Evolutionary conservation across 2,329 filamentous ascomycete genomes (phyloP), one percentile per base, ranked within the genome.

Genomic region (Elsinoe australis): DNA sequence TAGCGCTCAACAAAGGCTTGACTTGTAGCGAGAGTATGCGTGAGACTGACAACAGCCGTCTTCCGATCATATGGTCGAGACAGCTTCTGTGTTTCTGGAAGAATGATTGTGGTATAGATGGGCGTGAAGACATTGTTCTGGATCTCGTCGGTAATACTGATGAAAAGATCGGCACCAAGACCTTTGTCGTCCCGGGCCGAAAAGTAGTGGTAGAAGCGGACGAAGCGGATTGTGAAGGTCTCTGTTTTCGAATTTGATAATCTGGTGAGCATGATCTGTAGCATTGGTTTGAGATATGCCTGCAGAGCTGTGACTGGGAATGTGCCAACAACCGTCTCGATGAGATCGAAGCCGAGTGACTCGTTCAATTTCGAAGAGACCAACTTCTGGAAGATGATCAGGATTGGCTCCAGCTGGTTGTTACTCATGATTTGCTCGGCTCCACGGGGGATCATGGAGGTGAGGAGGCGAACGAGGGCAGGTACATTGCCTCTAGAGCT

Each of bases 331-430:
- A 94, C 73, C 3, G 83, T 76, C 61, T 98, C 92, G 51, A 98
- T 73, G 38, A 98, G 75, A 61, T 98, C 92, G 60, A 96, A 95
- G 0, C 83, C 87, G 59, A 89, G 82, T 15, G 79, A 73, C 63
- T 98, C 92, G 41, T 89, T 89, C 52, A 83, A 82, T 68, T 92
- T 95, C 55, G 78, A 81, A 2, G 77, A 75, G 33, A 95, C 73
- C 8, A 98, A 76, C 59, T 87, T 89, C 64, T 96, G 90, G 74
- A 96, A 98, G 54, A 98, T 92, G 50, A 88, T 87, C n/a, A 98
- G 75, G 41, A 96, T 80, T 3, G 85, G 80, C 62, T 94, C 87
- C 32, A 95, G 66, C 64, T 95, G 87, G 57, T 89, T 85, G 59
- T 85, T 82, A 18, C 79, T 75, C 14, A 85, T 70, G 56, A 98